Evolutionary conservation across 257 asterid species (phyloP), one percentile per base, ranked within the genome.

Genomic region (Solanum gracilifrons): DNA sequence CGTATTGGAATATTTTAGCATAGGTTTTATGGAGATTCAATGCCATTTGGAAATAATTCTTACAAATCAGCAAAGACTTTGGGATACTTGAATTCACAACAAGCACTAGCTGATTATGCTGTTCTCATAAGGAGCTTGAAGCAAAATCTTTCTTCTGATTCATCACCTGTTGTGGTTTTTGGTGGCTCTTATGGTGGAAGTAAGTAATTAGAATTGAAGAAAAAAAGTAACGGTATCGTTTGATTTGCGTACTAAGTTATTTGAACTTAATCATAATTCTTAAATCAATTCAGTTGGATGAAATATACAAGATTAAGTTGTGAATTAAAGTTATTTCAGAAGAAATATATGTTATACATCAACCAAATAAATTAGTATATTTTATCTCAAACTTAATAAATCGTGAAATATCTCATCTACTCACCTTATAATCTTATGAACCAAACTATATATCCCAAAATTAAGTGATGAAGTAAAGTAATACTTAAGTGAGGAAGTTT

Each of bases 121-220:
- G 80, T 92, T 62, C 60, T 95, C 82, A 92, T 95, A 37, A 91
- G 83, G 86, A 92, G 94, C 88, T 90, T 95, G 92, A 95, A 95
- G 93, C 90, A 91, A 23, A 94, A 94, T 76, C 88, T 94, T 29
- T 94, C 98, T 86, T 93, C 96, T 79, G 94, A 94, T 88, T 93
- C 94, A 72, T 94, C 98, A 48, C 98, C 98, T 15, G 95, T 94
- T 76, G 94, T 95, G 55, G 98, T 93, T 20, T 93, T 94, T 93
- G 98, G 98, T 87, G 98, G 98, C 72, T 95, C 98, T 84, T 95
- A 95, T 89, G 98, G 98, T 69, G 98, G 98, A 90, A 95, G 98
- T 94, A 79, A 89, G 85, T 79, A 37, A 11, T 16, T 33, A 8
- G 5, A 93, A 87, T 87, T 9, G 23, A 31, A 64, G 39, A 27